Conservation (phyloP, 441 rosid species). For the Capsella rubella region DNA sequence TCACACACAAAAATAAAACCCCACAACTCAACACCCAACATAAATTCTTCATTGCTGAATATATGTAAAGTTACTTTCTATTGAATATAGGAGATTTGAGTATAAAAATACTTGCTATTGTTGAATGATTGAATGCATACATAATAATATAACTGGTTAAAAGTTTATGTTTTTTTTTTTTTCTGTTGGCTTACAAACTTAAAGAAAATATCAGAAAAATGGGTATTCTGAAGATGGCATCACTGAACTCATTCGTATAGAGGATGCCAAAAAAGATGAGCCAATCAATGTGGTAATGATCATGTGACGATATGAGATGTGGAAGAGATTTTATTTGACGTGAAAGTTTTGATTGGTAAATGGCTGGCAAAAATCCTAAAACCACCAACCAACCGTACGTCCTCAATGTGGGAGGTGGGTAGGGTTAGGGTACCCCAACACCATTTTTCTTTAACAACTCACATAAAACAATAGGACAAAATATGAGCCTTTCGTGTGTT, state of each 20-base stretch:
- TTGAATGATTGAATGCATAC: neutral
- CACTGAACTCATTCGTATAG: slow-evolving; percentile 2
- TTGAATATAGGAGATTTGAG: too few relatives aligned
- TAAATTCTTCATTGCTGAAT: neutral
- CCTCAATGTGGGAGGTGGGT: slow-evolving; percentile 36
- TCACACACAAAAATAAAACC: slow-evolving; percentile 22
- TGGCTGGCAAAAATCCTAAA: slow-evolving; percentile 44
- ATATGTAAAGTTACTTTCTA: too few relatives aligned
- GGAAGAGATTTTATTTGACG: slow-evolving; percentile 24
- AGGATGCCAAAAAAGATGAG: slow-evolving; percentile 24
- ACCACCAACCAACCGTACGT: slow-evolving; percentile 45
- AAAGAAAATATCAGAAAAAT: neutral
- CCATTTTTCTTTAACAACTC: slow-evolving; percentile 18
- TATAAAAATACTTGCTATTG: too few relatives aligned
- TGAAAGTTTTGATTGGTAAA: slow-evolving; percentile 14
- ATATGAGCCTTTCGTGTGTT: slow-evolving; percentile 23
- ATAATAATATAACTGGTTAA: neutral
- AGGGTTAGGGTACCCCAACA: slow-evolving; percentile 31
- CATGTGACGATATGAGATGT: slow-evolving; percentile 30
- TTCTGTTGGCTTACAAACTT: neutral
- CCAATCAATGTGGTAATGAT: slow-evolving; percentile 31
- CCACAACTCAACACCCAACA: slow-evolving; percentile 16
- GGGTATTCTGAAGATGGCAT: slow-evolving; percentile 5
- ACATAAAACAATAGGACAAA: slow-evolving; percentile 28
- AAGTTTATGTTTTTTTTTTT: neutral